A percentile compares a stretch with the other conserved stretches of the same genome.
These are phyloP conservation scores for Mantamonas sphyraenae DNA, from an alignment of 78 protist genomes.

Conservation along the genomic window DNA sequence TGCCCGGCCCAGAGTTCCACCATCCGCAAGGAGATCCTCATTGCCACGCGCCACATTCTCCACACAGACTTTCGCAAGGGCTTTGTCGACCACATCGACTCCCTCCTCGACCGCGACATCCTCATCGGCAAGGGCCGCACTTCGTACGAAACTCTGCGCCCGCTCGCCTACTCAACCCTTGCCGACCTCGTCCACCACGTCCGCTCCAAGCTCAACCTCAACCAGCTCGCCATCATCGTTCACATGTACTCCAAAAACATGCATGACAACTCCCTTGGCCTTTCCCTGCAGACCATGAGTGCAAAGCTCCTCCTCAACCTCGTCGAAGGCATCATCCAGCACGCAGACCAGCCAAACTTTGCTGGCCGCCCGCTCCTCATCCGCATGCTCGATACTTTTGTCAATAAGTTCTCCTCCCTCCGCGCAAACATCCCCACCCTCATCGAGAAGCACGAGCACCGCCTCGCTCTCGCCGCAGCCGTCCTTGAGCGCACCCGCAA, in stretches of 20 bases:
- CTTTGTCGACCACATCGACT: constrained; percentile 68
- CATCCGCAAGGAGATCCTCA: constrained; percentile 73
- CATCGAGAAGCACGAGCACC: not conserved
- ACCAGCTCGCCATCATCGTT: constrained; percentile 56
- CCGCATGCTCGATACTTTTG: constrained; percentile 55
- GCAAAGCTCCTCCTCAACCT: constrained; percentile 75
- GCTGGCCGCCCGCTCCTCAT: constrained; percentile 45
- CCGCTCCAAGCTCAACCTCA: constrained; percentile 36
- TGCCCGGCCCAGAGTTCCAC: constrained; percentile 70
- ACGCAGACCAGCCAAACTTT: not conserved
- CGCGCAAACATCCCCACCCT: constrained; percentile 42
- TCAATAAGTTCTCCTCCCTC: constrained; percentile 60
- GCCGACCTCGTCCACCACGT: constrained; percentile 87
- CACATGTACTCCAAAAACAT: constrained; percentile 63
- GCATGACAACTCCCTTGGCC: constrained; percentile 71
- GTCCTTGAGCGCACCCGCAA: constrained; percentile 3
- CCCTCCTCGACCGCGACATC: constrained; percentile 63
- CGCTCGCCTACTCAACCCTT: constrained; percentile 74
- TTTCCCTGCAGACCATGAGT: constrained; percentile 69
- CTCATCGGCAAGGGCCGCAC: constrained; percentile 40
- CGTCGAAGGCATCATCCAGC: constrained; percentile 62
- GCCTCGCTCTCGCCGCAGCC: not conserved
- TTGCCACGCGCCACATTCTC: constrained; percentile 78
- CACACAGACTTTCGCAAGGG: constrained; percentile 69
- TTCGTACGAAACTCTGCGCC: constrained; percentile 10